phyloP scores from a whole-genome alignment of 345 rosid species.

The Hibiscus mutabilis region DNA sequence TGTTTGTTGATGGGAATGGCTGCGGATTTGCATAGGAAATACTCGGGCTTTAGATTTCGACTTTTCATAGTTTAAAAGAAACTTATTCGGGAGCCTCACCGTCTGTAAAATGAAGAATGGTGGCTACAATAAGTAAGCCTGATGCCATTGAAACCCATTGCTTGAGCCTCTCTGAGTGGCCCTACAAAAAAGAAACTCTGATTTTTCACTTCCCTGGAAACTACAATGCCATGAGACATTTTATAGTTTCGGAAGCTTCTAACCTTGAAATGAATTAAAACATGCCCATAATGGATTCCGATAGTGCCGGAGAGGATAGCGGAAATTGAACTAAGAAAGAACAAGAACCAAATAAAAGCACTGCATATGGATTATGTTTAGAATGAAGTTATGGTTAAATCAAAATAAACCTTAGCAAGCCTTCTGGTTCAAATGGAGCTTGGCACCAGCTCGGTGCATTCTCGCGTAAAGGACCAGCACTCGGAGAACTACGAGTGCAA shows the following conservation, averaged over 20 bases:
- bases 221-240: neutral
- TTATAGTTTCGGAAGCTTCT: conserved; percentile 4
- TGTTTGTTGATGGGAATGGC: conserved; percentile 74
- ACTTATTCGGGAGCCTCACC: too few species aligned
- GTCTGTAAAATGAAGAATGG: too few species aligned
- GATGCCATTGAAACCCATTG: conserved; percentile 33
- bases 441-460: conserved; percentile 56
- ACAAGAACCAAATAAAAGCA: neutral
- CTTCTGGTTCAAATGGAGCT: conserved; percentile 70
- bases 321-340: conserved; percentile 22
- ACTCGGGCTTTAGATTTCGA: too few species aligned
- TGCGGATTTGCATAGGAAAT: conserved; percentile 16
- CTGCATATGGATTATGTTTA: neutral
- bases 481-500: conserved; percentile 49
- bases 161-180: conserved; percentile 51
- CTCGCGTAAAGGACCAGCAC: conserved; percentile 31
- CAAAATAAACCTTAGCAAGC: conserved; percentile 41
- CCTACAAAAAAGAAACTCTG: conserved; percentile 21
- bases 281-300: conserved; percentile 62
- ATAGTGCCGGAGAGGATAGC: conserved; percentile 59
- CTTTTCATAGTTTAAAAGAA: too few species aligned
- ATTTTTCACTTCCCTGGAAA: neutral
- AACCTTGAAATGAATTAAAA: conserved; percentile 65
- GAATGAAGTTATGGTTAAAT: neutral
- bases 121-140: too few species aligned